Percentiles rank a stretch among this genome's conserved stretches.
Evolutionary conservation across 2,329 filamentous ascomycete species (phyloP).

Genomic region (Aureobasidium namibiae): DNA sequence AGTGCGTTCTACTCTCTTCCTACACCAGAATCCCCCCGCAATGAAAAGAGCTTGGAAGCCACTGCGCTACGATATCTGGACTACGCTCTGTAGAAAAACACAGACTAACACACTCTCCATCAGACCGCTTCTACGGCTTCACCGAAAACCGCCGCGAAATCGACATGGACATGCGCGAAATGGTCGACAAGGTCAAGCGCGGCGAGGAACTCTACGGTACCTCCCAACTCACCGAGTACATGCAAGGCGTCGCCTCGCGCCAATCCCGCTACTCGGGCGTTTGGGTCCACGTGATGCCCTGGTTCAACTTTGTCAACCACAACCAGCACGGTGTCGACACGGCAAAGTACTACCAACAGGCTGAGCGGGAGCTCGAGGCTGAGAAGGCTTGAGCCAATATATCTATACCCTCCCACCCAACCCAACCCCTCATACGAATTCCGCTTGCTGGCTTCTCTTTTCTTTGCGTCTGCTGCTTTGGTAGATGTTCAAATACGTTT

Average conservation of each 20-base stretch:
- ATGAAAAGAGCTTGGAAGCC: constrained; percentile 1
- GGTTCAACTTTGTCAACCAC: constrained; percentile 99
- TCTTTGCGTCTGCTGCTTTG: neutral
- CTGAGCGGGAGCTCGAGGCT: constrained; percentile 84
- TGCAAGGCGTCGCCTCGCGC: constrained; percentile 86
- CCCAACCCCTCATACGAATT: neutral
- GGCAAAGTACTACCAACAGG: constrained; percentile 95
- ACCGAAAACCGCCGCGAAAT: constrained; percentile 86
- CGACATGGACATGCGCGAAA: constrained; percentile 95
- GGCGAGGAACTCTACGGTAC: constrained; percentile 84
- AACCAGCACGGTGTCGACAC: constrained; percentile 91
- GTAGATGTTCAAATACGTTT: neutral
- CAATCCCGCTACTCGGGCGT: constrained; percentile 88
- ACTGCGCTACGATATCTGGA: neutral
- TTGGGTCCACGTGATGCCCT: constrained; percentile 77
- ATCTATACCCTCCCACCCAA: too few species aligned
- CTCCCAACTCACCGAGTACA: constrained; percentile 69
- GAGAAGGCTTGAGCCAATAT: constrained; percentile 50
- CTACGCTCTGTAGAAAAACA: neutral
- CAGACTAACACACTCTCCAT: neutral
- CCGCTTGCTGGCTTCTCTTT: too few species aligned
- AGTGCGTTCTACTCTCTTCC: constrained; percentile 49
- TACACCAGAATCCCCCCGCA: neutral
- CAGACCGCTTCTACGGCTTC: constrained; percentile 93
- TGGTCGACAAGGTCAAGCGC: constrained; percentile 92